These are phyloP conservation scores for Exophiala sp. DNA, from an alignment of 2,329 filamentous ascomycete genomes.

Conservation along the genomic window DNA sequence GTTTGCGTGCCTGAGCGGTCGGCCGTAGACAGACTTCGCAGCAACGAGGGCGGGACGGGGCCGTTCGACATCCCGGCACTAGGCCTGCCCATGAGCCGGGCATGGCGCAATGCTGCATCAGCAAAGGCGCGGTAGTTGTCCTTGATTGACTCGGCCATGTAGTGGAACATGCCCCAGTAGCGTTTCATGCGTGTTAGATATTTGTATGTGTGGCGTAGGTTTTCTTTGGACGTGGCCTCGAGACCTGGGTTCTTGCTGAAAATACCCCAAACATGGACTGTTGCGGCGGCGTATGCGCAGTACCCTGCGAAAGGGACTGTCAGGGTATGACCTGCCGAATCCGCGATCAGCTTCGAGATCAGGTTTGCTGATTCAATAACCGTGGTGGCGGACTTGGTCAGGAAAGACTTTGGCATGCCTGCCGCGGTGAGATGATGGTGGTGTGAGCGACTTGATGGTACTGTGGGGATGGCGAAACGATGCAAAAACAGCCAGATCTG, in stretches of 20 bases:
- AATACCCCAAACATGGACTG: constrained; percentile 87
- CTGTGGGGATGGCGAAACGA: constrained; percentile 70
- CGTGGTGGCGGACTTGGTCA: constrained; percentile 65
- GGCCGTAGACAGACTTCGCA: constrained; percentile 6
- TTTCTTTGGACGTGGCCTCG: constrained; percentile 72
- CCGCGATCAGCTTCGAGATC: constrained; percentile 76
- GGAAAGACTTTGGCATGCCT: constrained; percentile 70
- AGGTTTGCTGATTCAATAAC: constrained; percentile 78
- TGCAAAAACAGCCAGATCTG: constrained; percentile 89
- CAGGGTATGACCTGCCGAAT: constrained; percentile 71
- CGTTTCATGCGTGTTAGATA: constrained; percentile 93
- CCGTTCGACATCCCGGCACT: not conserved
- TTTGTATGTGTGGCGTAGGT: constrained; percentile 79
- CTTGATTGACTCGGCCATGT: constrained; percentile 87
- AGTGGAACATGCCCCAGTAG: constrained; percentile 98
- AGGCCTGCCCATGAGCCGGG: not conserved
- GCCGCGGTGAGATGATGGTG: constrained; percentile 41
- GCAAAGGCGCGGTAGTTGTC: constrained; percentile 80
- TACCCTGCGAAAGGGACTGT: constrained; percentile 92
- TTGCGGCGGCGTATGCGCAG: constrained; percentile 86
- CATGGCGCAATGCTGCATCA: constrained; percentile 54
- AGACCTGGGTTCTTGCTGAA: constrained; percentile 76
- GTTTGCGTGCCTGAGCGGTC: constrained; percentile 7
- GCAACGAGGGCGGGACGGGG: not conserved
- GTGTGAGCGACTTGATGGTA: constrained; percentile 51